These are phyloP conservation scores for Adansonia digitata DNA, from an alignment of 345 rosid species.

Conservation along the genomic window DNA sequence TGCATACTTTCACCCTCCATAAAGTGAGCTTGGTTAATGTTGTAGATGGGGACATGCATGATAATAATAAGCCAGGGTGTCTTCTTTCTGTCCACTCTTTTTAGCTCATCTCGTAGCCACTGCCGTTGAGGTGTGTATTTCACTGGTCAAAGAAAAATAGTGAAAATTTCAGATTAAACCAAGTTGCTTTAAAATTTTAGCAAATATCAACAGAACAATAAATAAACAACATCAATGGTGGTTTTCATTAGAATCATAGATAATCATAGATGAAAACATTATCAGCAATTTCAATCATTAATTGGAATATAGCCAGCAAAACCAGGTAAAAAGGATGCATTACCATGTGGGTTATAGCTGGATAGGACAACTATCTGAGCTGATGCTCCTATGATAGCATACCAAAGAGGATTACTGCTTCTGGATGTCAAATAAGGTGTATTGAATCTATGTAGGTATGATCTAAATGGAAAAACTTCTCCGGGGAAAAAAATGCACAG, in stretches of 20 bases:
- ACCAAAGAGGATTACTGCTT: constrained; percentile 84
- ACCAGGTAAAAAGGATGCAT: background rate
- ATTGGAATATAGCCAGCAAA: background rate
- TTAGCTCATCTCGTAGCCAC: constrained; percentile 46
- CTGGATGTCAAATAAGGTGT: constrained; percentile 78
- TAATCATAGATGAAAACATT: background rate
- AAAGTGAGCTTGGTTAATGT: constrained; percentile 39
- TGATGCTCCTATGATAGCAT: constrained; percentile 83
- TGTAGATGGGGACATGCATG: constrained; percentile 50
- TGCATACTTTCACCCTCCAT: constrained; percentile 64
- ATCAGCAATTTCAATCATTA: background rate
- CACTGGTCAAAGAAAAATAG: constrained; percentile 23
- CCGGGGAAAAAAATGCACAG: constrained; percentile 32
- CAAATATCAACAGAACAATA: background rate
- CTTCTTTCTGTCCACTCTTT: constrained; percentile 42
- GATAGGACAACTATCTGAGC: constrained; percentile 91
- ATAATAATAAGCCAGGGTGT: constrained; percentile 60
- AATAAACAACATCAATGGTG: too few relatives aligned
- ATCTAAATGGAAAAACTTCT: constrained; percentile 77
- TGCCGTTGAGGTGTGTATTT: constrained; percentile 50
- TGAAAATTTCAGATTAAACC: background rate
- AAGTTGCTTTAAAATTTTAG: background rate
- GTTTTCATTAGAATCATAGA: too few relatives aligned
- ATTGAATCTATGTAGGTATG: constrained; percentile 66
- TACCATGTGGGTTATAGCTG: constrained; percentile 94